Percentiles rank a stretch among this genome's conserved stretches.
These are phyloP conservation scores for Inga laurina DNA, from an alignment of 306 rosid genomes.

Conservation along the genomic window DNA sequence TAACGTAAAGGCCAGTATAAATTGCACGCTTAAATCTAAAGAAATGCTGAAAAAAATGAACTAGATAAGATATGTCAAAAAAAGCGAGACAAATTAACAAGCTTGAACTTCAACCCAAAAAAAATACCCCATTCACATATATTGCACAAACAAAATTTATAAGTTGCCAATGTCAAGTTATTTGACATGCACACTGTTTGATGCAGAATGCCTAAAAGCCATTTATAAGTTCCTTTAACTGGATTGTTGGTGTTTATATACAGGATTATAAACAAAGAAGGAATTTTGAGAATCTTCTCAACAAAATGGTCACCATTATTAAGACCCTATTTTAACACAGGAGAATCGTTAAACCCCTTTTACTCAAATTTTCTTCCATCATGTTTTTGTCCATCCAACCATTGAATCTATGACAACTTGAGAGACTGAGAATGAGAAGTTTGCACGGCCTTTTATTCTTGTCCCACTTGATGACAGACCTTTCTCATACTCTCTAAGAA, in stretches of 20 bases:
- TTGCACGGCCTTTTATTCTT: neutral
- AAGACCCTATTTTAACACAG: neutral
- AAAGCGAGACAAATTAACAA: neutral
- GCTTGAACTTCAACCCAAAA: slow-evolving; percentile 24
- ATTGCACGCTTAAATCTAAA: slow-evolving; percentile 13
- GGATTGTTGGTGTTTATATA: neutral
- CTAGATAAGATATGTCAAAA: neutral
- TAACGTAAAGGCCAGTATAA: slow-evolving; percentile 15
- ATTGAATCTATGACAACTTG: slow-evolving; percentile 19
- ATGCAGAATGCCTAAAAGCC: slow-evolving; percentile 9
- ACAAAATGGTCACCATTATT: neutral
- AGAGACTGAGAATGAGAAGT: neutral
- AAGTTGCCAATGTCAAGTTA: slow-evolving; percentile 3
- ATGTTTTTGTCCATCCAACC: slow-evolving; percentile 15
- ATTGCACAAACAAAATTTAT: slow-evolving; percentile 14
- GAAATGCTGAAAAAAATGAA: slow-evolving; percentile 16
- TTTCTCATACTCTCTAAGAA: neutral
- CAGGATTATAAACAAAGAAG: neutral
- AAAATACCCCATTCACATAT: neutral
- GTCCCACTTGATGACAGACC: neutral
- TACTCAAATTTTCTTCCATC: slow-evolving; percentile 7
- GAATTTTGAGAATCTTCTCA: neutral
- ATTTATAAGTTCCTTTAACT: neutral
- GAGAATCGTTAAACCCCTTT: neutral
- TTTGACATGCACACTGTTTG: neutral